Percentiles rank a stretch among this genome's conserved stretches.
Conservation (phyloP, 176 grass and related monocot species). For the Avena sativa region DNA sequence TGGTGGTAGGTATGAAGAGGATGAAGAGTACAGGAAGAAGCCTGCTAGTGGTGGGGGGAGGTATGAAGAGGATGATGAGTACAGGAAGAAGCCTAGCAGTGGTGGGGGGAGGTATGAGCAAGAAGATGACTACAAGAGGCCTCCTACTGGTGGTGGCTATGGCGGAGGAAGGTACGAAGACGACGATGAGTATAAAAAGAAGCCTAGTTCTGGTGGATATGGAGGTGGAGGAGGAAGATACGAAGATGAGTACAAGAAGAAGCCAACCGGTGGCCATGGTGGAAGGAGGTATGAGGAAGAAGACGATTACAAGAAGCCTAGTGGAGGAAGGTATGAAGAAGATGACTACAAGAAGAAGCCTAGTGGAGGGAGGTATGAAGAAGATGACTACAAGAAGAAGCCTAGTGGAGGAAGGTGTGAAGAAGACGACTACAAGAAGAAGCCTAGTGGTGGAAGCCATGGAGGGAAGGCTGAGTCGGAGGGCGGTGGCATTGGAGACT, state of each 20-base stretch:
- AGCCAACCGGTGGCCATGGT: constrained; percentile 37
- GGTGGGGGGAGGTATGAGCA: constrained; percentile 41
- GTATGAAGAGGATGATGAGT: constrained; percentile 45
- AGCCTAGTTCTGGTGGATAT: constrained; percentile 15
- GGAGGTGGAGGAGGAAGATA: constrained; percentile 34
- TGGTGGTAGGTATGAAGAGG: constrained; percentile 40
- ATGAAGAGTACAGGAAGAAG: constrained; percentile 44
- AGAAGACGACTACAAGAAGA: constrained; percentile 53
- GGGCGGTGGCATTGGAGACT: constrained; percentile 64
- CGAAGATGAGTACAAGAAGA: constrained; percentile 52
- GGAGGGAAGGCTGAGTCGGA: constrained; percentile 51
- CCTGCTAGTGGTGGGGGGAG: constrained; percentile 19
- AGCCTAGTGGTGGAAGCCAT: constrained; percentile 18
- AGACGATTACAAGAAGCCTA: constrained; percentile 46
- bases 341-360: constrained; percentile 53
- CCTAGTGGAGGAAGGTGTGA: constrained; percentile 50
- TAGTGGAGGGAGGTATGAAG: constrained; percentile 49
- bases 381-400: constrained; percentile 50
- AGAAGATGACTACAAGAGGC: constrained; percentile 43
- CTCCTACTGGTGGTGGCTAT: neutral
- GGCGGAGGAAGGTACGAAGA: neutral
- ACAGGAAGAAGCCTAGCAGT: constrained; percentile 46
- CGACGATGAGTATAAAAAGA: constrained; percentile 29
- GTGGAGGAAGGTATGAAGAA: constrained; percentile 53
- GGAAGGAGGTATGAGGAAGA: constrained; percentile 51